These are phyloP conservation scores for Apostasia ramifera DNA, from an alignment of 106 monocot genomes.

Conservation along the genomic window DNA sequence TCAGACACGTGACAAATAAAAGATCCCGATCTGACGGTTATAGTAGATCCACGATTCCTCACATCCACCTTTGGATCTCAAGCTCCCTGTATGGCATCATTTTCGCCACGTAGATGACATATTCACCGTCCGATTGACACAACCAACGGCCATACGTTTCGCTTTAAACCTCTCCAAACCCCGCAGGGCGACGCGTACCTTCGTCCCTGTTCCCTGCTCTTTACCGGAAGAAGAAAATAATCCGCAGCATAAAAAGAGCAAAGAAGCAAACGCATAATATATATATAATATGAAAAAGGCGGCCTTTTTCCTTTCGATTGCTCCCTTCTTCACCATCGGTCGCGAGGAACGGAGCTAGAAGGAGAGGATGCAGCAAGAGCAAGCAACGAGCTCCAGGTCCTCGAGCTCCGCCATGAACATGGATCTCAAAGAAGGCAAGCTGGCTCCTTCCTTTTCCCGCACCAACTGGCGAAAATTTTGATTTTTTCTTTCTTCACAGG, in stretches of 20 bases:
- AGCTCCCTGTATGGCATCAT: not conserved
- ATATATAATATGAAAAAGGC: not conserved
- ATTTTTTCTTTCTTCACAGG: conserved; percentile 21
- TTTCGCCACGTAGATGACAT: not conserved
- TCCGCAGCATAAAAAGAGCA: too few species aligned
- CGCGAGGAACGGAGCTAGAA: not conserved
- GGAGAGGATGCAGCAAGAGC: conserved; percentile 3
- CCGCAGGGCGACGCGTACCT: not conserved
- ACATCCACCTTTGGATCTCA: not conserved
- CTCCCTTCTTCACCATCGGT: not conserved
- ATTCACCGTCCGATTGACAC: not conserved
- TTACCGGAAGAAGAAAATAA: not conserved
- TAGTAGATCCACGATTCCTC: not conserved
- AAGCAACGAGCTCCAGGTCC: conserved; percentile 5
- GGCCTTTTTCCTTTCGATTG: too few species aligned
- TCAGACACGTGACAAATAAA: too few species aligned
- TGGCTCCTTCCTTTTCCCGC: not conserved
- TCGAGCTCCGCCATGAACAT: not conserved
- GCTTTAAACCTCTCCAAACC: not conserved
- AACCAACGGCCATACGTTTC: not conserved
- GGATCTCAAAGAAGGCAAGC: conserved; percentile 6
- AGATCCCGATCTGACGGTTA: not conserved
- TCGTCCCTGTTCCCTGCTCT: not conserved
- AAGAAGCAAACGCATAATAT: not conserved
- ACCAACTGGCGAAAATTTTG: not conserved